Percentiles rank a stretch among this genome's conserved stretches.
These are phyloP conservation scores for Paramecium sexaurelia DNA, from an alignment of 73 alveolate species.

Conservation along the genomic window DNA sequence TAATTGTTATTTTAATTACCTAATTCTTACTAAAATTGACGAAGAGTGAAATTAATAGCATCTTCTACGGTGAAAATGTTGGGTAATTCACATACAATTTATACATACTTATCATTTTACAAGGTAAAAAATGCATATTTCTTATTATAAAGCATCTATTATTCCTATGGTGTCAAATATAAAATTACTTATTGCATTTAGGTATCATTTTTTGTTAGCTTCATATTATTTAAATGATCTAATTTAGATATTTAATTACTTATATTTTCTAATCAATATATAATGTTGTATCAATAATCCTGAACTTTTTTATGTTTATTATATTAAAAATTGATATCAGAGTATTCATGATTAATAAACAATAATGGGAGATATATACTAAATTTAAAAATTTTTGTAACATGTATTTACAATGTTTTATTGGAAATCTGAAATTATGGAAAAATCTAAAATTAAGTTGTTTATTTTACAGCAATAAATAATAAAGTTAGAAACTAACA, in stretches of 20 bases:
- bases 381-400: too few relatives aligned
- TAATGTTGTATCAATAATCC: too few relatives aligned
- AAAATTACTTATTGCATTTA: not conserved
- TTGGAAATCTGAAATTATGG: too few relatives aligned
- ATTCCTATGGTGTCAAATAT: not conserved
- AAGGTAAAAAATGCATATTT: slow-evolving; percentile 15
- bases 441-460: too few relatives aligned
- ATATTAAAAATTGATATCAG: too few relatives aligned
- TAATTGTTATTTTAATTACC: not conserved
- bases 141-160: not conserved
- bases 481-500: too few relatives aligned
- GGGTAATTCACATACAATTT: slow-evolving; percentile 47
- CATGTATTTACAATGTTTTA: too few relatives aligned
- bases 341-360: too few relatives aligned
- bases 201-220: not conserved
- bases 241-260: not conserved
- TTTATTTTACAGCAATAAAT: too few relatives aligned
- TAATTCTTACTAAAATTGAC: not conserved
- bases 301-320: too few relatives aligned
- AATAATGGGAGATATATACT: too few relatives aligned
- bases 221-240: slow-evolving; percentile 11
- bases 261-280: not conserved
- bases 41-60: not conserved
- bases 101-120: not conserved
- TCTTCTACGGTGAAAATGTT: slow-evolving; percentile 43